Conservation (phyloP, 139 green algal genomes). For the Bryopsis sp. region DNA sequence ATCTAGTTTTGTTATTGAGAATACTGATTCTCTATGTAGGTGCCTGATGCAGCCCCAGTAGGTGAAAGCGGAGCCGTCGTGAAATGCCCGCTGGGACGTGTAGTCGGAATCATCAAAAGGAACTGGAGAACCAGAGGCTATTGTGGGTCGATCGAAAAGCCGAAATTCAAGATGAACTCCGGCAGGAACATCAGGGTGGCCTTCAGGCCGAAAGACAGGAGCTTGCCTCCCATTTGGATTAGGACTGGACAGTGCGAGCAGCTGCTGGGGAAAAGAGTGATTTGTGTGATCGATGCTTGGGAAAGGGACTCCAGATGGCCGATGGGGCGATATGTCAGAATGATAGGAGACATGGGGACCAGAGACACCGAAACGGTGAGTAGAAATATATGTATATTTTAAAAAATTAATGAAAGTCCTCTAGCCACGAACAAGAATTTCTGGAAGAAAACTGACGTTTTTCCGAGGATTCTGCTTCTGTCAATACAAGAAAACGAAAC, state of each 20-base stretch:
- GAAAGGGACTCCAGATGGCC: slow-evolving; percentile 56
- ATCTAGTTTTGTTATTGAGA: too few relatives aligned
- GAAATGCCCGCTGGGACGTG: slow-evolving; percentile 47
- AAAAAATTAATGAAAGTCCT: too few relatives aligned
- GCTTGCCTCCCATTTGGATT: slow-evolving; percentile 74
- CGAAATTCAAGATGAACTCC: not conserved
- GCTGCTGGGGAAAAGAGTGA: slow-evolving; percentile 75
- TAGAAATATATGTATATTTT: too few relatives aligned
- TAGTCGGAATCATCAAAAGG: slow-evolving; percentile 71
- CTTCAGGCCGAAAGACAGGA: slow-evolving; percentile 68
- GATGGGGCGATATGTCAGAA: slow-evolving; percentile 69
- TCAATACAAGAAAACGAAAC: too few relatives aligned
- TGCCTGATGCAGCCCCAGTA: not conserved
- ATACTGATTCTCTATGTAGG: too few relatives aligned
- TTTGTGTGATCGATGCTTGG: slow-evolving; percentile 77
- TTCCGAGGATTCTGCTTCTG: too few relatives aligned
- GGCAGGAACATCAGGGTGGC: slow-evolving; percentile 37
- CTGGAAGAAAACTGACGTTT: too few relatives aligned
- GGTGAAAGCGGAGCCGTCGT: not conserved
- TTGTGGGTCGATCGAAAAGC: slow-evolving; percentile 53
- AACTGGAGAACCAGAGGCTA: slow-evolving; percentile 74
- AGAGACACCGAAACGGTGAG: slow-evolving; percentile 73
- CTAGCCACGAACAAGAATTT: too few relatives aligned
- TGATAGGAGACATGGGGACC: slow-evolving; percentile 70
- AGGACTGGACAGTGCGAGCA: slow-evolving; percentile 61